A percentile compares a stretch with the other conserved stretches of the same genome.
Conservation (phyloP, 2,329 filamentous ascomycete genomes). For the Aspergillus eucalypticola region DNA sequence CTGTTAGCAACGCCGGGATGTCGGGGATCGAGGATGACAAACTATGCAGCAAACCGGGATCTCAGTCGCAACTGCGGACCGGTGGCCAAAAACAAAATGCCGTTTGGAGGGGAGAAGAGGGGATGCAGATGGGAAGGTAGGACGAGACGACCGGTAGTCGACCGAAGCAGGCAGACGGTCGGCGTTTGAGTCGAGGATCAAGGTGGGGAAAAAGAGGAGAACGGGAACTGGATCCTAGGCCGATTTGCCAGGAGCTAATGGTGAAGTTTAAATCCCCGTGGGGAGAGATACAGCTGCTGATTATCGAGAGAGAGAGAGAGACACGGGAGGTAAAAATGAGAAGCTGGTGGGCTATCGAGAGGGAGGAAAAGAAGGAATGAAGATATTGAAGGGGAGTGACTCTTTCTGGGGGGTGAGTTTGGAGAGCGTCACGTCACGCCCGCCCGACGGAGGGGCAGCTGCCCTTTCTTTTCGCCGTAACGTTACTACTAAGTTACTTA, state of each 20-base stretch:
- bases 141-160: slow-evolving; percentile 1
- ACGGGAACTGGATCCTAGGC: slow-evolving; percentile 11
- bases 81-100: neutral
- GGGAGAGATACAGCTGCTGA: slow-evolving; percentile 1
- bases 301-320: neutral
- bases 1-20: neutral
- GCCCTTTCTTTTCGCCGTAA: slow-evolving; percentile 1
- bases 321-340: neutral
- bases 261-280: slow-evolving; percentile 19
- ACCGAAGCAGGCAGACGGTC: slow-evolving; percentile 11
- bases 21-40: neutral
- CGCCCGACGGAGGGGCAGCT: slow-evolving; percentile 1
- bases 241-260: slow-evolving; percentile 12
- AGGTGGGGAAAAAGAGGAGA: slow-evolving; percentile 15
- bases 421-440: neutral
- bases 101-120: neutral
- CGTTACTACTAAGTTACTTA: neutral
- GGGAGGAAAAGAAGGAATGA: slow-evolving; percentile 3
- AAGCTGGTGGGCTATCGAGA: neutral
- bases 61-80: neutral
- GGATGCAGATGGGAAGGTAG: neutral
- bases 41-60: neutral
- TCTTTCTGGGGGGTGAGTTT: neutral
- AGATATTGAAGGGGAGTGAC: neutral
- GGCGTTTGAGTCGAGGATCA: slow-evolving; percentile 12